phyloP scores from a whole-genome alignment of 306 rosid genomes.

The Quercus rubra region DNA sequence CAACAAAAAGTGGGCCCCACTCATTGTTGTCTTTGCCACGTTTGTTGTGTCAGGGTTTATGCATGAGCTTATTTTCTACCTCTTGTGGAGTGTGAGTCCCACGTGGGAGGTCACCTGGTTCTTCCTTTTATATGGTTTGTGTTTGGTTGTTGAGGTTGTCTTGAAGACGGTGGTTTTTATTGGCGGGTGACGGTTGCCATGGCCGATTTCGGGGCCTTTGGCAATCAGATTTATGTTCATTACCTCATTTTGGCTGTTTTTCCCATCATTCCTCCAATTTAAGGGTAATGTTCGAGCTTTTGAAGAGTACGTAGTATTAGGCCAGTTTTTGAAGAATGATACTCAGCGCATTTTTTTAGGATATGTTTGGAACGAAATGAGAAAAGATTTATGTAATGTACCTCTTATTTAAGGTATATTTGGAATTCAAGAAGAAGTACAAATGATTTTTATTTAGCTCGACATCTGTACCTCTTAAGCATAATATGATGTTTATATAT shows the following conservation, averaged over 20 bases:
- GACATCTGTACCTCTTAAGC: too few relatives aligned
- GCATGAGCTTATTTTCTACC: conserved; percentile 64
- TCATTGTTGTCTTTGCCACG: conserved; percentile 33
- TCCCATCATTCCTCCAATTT: conserved; percentile 53
- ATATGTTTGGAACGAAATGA: too few relatives aligned
- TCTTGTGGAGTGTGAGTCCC: conserved; percentile 46
- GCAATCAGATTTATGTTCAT: conserved; percentile 46
- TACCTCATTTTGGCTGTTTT: conserved; percentile 55
- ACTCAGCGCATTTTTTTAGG: background rate
- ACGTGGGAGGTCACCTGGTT: conserved; percentile 52
- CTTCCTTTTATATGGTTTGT: conserved; percentile 57
- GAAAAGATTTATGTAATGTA: too few relatives aligned
- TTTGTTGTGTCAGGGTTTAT: conserved; percentile 55
- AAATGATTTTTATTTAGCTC: too few relatives aligned
- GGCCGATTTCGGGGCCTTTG: conserved; percentile 34
- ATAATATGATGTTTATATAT: too few relatives aligned
- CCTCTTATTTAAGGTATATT: too few relatives aligned
- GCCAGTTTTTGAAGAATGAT: conserved; percentile 27
- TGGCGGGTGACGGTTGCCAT: conserved; percentile 37
- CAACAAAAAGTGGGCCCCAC: conserved; percentile 40
- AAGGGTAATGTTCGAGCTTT: conserved; percentile 41
- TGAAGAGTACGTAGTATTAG: conserved; percentile 55
- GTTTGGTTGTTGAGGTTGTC: conserved; percentile 40
- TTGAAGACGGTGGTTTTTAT: conserved; percentile 39
- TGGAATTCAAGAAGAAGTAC: too few relatives aligned